Conservation (phyloP, 1,139 yeast species). For the Taphrina betulina region DNA sequence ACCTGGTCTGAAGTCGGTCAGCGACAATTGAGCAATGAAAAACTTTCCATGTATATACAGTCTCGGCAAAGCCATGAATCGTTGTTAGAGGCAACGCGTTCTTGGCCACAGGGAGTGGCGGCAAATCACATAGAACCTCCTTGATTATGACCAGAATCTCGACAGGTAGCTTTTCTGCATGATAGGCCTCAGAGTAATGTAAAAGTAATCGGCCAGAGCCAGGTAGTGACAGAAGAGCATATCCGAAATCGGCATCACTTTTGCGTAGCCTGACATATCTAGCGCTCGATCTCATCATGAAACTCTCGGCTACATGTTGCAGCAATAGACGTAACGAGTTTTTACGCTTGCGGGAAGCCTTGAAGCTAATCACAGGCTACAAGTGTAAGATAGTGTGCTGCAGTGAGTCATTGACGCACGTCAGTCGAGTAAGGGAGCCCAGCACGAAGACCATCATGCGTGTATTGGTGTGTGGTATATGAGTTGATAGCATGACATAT, state of each 20-base stretch:
- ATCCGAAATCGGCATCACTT: constrained; percentile 12
- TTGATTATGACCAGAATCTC: neutral
- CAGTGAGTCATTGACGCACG: no score
- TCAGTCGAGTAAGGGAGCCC: no score
- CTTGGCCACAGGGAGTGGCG: neutral
- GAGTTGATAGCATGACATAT: constrained; percentile 8
- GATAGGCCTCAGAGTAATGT: constrained; percentile 5
- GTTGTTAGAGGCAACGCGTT: neutral
- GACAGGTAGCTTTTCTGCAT: neutral
- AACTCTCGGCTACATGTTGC: no score
- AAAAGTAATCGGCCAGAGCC: neutral
- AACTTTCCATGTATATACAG: neutral
- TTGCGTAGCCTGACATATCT: neutral
- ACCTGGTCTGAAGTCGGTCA: neutral
- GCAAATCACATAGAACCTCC: neutral
- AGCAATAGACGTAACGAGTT: no score
- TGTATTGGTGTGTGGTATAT: no score
- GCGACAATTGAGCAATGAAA: no score
- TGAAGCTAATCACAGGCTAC: no score
- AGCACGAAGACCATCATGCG: no score
- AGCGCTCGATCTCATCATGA: no score
- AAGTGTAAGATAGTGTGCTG: no score
- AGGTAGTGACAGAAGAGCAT: neutral
- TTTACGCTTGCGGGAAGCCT: no score
- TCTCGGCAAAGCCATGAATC: neutral